A percentile compares a stretch with the other conserved stretches of the same genome.
These are phyloP conservation scores for Dipteronia sinensis DNA, from an alignment of 345 rosid genomes.

Conservation along the genomic window DNA sequence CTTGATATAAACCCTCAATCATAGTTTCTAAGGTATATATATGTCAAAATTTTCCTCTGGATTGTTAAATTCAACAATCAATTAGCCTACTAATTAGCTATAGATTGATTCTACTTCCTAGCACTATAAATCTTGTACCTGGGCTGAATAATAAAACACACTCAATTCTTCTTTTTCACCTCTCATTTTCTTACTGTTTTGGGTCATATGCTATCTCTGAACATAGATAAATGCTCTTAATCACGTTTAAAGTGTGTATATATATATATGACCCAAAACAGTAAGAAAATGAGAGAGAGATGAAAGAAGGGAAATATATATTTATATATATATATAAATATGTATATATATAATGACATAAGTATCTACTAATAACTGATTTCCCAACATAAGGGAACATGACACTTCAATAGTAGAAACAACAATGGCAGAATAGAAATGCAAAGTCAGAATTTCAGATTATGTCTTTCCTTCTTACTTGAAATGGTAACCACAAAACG, in stretches of 20 bases:
- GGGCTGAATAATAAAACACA: too few relatives aligned
- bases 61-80: too few relatives aligned
- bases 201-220: too few relatives aligned
- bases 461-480: not conserved
- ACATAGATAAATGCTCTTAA: not conserved
- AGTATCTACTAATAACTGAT: not conserved
- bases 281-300: too few relatives aligned
- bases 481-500: conserved; percentile 1
- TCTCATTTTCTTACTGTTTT: too few relatives aligned
- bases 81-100: too few relatives aligned
- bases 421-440: not conserved
- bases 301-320: too few relatives aligned
- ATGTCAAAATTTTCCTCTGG: not conserved
- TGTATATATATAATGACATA: not conserved
- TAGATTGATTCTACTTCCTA: too few relatives aligned
- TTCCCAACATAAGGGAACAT: not conserved
- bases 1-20: not conserved
- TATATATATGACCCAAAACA: too few relatives aligned
- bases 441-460: not conserved
- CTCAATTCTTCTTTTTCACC: too few relatives aligned
- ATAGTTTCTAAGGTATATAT: not conserved
- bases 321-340: not conserved
- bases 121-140: too few relatives aligned
- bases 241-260: not conserved
- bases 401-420: not conserved